These are phyloP conservation scores for Cordyceps cateniannulata DNA, from an alignment of 2,329 filamentous ascomycete genomes.

Conservation along the genomic window DNA sequence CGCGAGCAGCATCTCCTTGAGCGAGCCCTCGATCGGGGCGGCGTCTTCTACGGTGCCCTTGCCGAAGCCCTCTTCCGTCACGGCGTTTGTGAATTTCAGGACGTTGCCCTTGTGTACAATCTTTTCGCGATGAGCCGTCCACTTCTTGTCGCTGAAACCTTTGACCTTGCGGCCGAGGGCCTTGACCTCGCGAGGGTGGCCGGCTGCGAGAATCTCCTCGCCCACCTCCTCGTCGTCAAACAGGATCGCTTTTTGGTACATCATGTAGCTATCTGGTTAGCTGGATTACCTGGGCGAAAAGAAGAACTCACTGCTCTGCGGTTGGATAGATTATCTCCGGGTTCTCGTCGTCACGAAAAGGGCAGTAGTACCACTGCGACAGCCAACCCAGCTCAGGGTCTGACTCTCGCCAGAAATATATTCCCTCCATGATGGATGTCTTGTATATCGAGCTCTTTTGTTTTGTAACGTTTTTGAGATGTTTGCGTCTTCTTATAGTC, in stretches of 20 bases:
- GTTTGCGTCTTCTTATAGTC: not conserved
- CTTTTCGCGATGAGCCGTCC: conserved; percentile 42
- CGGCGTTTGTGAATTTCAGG: conserved; percentile 50
- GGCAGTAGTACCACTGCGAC: conserved; percentile 54
- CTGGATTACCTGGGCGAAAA: not conserved
- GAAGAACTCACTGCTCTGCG: conserved; percentile 40
- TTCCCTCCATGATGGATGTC: not conserved
- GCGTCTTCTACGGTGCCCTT: conserved; percentile 16
- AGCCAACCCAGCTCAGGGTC: conserved; percentile 46
- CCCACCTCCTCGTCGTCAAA: conserved; percentile 40
- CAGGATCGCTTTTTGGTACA: conserved; percentile 46
- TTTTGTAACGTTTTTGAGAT: too few relatives aligned
- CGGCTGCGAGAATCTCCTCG: conserved; percentile 40
- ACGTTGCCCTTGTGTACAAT: conserved; percentile 54
- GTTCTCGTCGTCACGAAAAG: conserved; percentile 37
- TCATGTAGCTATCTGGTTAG: conserved; percentile 40
- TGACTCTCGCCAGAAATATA: conserved; percentile 45
- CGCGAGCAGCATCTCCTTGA: conserved; percentile 44
- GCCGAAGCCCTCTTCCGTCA: conserved; percentile 23
- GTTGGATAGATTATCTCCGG: conserved; percentile 36
- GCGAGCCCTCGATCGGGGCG: conserved; percentile 27
- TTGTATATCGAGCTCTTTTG: too few relatives aligned
- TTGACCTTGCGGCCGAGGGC: conserved; percentile 48
- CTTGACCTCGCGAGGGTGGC: conserved; percentile 42
- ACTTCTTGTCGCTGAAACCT: conserved; percentile 44